Percentiles rank a stretch among this genome's conserved stretches.
These are phyloP conservation scores for Mycena capillaripes DNA, from an alignment of 768 basidiomycete species.

Conservation along the genomic window DNA sequence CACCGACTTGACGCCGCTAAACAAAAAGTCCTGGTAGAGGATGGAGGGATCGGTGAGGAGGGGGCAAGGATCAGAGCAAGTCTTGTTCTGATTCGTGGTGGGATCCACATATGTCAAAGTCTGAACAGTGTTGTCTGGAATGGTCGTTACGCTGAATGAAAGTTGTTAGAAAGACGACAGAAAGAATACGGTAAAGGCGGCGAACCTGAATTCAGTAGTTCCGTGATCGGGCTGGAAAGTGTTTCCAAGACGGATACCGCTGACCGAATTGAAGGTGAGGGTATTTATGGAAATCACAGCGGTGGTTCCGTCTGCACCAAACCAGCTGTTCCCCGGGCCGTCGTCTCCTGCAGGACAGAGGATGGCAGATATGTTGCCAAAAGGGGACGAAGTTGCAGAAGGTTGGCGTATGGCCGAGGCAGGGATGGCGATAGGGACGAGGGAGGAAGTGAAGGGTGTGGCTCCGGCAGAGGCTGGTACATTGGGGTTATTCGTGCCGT, in stretches of 20 bases:
- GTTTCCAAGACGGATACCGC: slow-evolving; percentile 92
- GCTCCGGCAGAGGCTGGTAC: slow-evolving; percentile 87
- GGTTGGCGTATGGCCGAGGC: slow-evolving; percentile 66
- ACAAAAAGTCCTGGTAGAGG: slow-evolving; percentile 95
- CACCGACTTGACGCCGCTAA: slow-evolving; percentile 70
- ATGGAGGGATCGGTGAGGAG: slow-evolving; percentile 82
- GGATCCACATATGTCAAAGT: slow-evolving; percentile 86
- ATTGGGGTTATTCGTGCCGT: slow-evolving; percentile 86
- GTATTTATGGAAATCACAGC: slow-evolving; percentile 84
- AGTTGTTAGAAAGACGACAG: slow-evolving; percentile 31
- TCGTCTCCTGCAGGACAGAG: slow-evolving; percentile 91
- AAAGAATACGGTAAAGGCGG: slow-evolving; percentile 6
- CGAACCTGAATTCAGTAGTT: slow-evolving; percentile 91
- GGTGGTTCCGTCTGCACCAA: slow-evolving; percentile 77
- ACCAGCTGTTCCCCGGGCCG: slow-evolving; percentile 88
- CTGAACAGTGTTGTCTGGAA: slow-evolving; percentile 90
- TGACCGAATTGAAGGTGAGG: slow-evolving; percentile 80
- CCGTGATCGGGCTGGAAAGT: slow-evolving; percentile 86
- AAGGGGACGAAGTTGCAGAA: slow-evolving; percentile 70
- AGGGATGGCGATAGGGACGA: slow-evolving; percentile 84
- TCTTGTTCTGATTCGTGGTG: slow-evolving; percentile 76
- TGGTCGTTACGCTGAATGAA: slow-evolving; percentile 78
- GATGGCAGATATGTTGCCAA: slow-evolving; percentile 74
- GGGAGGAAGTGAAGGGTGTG: slow-evolving; percentile 89
- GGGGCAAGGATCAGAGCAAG: slow-evolving; percentile 86